A percentile compares a stretch with the other conserved stretches of the same genome.
phyloP scores from a whole-genome alignment of 2,329 filamentous ascomycete species.

The Botrytis deweyae region DNA sequence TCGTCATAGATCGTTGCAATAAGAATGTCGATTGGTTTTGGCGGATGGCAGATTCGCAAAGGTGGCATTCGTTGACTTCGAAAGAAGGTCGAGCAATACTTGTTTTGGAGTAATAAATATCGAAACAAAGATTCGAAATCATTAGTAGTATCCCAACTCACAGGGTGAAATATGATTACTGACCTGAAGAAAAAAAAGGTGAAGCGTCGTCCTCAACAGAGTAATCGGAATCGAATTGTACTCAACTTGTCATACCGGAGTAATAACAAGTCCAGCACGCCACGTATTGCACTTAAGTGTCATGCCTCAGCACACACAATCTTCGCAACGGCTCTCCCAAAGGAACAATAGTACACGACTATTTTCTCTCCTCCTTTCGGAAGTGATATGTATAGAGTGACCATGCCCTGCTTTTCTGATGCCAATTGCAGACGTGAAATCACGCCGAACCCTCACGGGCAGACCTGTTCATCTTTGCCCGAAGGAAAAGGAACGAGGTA shows the following conservation, averaged over 20 bases:
- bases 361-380: conserved; percentile 39
- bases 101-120: background rate
- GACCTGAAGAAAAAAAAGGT: conserved; percentile 34
- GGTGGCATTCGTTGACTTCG: background rate
- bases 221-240: conserved; percentile 45
- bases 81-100: background rate
- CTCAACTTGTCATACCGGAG: conserved; percentile 30
- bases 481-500: conserved; percentile 46
- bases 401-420: conserved; percentile 81
- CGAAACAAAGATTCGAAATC: background rate
- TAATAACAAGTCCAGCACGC: conserved; percentile 55
- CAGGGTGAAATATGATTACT: conserved; percentile 23
- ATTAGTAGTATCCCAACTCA: conserved; percentile 40
- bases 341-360: conserved; percentile 52
- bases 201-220: conserved; percentile 41
- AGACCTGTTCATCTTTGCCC: conserved; percentile 52
- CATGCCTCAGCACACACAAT: conserved; percentile 66
- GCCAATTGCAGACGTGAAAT: conserved; percentile 78
- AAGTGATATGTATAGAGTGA: conserved; percentile 38
- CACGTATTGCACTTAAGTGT: conserved; percentile 97
- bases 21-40: background rate
- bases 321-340: conserved; percentile 94
- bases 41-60: background rate
- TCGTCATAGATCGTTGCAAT: background rate
- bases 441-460: conserved; percentile 87